These are phyloP conservation scores for Neonothopanus nambi DNA, from an alignment of 1,284 basidiomycete species.

Conservation along the genomic window DNA sequence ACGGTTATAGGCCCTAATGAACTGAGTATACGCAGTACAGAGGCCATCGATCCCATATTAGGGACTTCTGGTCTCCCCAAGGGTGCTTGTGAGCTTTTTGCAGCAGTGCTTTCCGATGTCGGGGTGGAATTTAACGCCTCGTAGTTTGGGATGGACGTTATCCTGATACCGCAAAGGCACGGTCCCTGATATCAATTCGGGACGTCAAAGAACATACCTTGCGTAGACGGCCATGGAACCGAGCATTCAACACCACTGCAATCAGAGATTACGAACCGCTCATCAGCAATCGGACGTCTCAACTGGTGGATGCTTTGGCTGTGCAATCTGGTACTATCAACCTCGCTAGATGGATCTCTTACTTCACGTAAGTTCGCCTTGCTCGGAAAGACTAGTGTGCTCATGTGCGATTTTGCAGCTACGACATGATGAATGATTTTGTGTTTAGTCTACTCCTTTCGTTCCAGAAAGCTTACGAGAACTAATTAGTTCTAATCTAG, in stretches of 20 bases:
- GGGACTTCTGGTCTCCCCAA: slow-evolving; percentile 25
- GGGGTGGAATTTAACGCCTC: neutral
- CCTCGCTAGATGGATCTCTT: slow-evolving; percentile 50
- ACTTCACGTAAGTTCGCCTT: slow-evolving; percentile 51
- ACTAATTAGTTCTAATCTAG: slow-evolving; percentile 24
- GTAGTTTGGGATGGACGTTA: slow-evolving; percentile 30
- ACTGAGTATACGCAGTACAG: slow-evolving; percentile 24
- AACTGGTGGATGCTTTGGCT: slow-evolving; percentile 44
- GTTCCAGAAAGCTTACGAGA: slow-evolving; percentile 13
- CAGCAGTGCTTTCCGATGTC: too few species aligned
- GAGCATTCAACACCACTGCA: slow-evolving; percentile 50
- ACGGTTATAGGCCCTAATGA: slow-evolving; percentile 28
- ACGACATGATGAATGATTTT: slow-evolving; percentile 11
- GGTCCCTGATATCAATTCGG: slow-evolving; percentile 32
- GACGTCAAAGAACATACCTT: slow-evolving; percentile 45
- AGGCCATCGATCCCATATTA: slow-evolving; percentile 19
- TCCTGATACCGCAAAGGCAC: slow-evolving; percentile 1
- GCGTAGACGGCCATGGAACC: slow-evolving; percentile 57
- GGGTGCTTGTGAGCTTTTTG: slow-evolving; percentile 22
- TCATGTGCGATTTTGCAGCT: neutral
- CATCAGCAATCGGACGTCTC: slow-evolving; percentile 40
- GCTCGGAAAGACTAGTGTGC: slow-evolving; percentile 34
- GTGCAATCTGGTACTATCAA: slow-evolving; percentile 30
- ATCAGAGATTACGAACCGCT: slow-evolving; percentile 55
- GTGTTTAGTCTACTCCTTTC: neutral